A percentile compares a stretch with the other conserved stretches of the same genome.
These are phyloP conservation scores for Euphrasia arctica DNA, from an alignment of 305 asterid genomes.

Conservation along the genomic window DNA sequence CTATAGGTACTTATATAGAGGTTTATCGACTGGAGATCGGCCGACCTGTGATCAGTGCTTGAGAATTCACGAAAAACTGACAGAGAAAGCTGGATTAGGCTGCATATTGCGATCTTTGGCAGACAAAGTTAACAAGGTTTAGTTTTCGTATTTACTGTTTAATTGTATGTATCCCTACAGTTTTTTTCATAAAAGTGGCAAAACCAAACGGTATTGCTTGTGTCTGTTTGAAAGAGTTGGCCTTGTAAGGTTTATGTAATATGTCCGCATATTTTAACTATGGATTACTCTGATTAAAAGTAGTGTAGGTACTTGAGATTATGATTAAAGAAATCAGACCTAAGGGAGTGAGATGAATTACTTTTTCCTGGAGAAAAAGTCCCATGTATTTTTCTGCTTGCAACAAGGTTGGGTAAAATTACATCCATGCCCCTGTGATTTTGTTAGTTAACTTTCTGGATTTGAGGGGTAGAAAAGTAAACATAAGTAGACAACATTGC, in stretches of 20 bases:
- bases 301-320: no score
- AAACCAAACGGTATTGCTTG: background rate
- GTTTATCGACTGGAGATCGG: constrained; percentile 93
- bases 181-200: background rate
- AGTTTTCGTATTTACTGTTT: constrained; percentile 15
- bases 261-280: constrained; percentile 10
- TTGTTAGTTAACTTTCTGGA: background rate
- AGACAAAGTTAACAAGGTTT: constrained; percentile 75
- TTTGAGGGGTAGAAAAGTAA: background rate
- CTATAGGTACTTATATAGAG: constrained; percentile 82
- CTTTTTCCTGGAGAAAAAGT: no score
- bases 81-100: constrained; percentile 92
- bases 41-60: constrained; percentile 97
- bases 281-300: background rate
- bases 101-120: constrained; percentile 86
- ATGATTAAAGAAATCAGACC: no score
- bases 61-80: constrained; percentile 78
- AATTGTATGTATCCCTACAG: background rate
- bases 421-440: background rate
- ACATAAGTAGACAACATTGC: background rate
- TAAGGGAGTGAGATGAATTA: no score
- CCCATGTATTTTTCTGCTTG: no score
- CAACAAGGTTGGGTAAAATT: background rate
- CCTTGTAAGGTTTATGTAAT: constrained; percentile 9
- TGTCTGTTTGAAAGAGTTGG: constrained; percentile 6